Conservation (phyloP, 106 monocot species). For the Narthecium ossifragum region DNA sequence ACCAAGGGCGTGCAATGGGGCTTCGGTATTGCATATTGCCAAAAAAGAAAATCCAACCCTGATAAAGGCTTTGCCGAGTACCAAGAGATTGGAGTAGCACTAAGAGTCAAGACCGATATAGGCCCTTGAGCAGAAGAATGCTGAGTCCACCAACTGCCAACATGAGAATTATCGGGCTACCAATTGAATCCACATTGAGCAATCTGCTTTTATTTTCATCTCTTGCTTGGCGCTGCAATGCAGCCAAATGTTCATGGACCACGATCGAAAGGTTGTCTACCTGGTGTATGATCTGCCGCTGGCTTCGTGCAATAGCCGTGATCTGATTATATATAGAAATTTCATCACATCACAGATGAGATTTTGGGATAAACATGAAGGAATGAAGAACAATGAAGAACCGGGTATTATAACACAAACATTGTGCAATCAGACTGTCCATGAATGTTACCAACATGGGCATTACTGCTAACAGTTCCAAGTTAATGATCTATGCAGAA, state of each 20-base stretch:
- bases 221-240: conserved; percentile 19
- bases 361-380: neutral
- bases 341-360: too few relatives aligned
- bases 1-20: too few relatives aligned
- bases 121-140: conserved; percentile 43
- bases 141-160: conserved; percentile 48
- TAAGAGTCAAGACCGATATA: conserved; percentile 44
- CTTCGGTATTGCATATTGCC: too few relatives aligned
- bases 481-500: neutral
- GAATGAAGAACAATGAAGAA: neutral
- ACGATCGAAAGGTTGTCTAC: conserved; percentile 65
- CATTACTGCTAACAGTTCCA: neutral
- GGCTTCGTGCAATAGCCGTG: conserved; percentile 37
- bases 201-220: conserved; percentile 14
- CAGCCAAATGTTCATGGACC: conserved; percentile 53
- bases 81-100: too few relatives aligned
- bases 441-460: neutral
- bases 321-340: conserved; percentile 29
- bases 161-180: conserved; percentile 34
- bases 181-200: conserved; percentile 26
- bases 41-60: too few relatives aligned
- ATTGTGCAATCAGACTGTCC: neutral
- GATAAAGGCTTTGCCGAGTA: too few relatives aligned
- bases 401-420: neutral
- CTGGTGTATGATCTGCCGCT: conserved; percentile 84